Evolutionary conservation across 1,139 yeast species (phyloP).

Genomic region (Yamadazyma jaroonii): DNA sequence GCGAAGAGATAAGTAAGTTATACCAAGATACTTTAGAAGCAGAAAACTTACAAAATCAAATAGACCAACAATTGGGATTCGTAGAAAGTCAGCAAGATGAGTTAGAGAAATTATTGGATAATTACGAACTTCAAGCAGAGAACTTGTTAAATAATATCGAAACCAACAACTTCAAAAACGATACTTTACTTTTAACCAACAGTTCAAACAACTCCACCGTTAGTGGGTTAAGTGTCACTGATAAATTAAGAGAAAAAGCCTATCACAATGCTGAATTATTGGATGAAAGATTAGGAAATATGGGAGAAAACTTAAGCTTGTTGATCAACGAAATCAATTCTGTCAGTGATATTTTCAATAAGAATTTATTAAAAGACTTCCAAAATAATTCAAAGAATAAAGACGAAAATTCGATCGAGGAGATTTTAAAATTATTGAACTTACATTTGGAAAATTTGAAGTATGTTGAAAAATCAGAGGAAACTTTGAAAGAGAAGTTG

Average conservation of each 20-base stretch:
- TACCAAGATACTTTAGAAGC: constrained; percentile 79
- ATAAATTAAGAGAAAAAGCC: constrained; percentile 87
- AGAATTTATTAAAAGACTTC: constrained; percentile 38
- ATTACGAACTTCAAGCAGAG: constrained; percentile 85
- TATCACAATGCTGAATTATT: constrained; percentile 83
- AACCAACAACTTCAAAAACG: constrained; percentile 13
- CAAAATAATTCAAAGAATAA: constrained; percentile 16
- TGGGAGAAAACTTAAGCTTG: constrained; percentile 73
- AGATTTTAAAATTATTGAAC: constrained; percentile 77
- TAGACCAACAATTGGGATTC: constrained; percentile 83
- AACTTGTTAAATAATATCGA: constrained; percentile 47
- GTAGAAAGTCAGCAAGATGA: constrained; percentile 93
- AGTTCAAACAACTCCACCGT: constrained; percentile 7
- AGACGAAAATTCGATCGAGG: constrained; percentile 52
- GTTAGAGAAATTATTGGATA: constrained; percentile 74
- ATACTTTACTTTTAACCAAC: constrained; percentile 10
- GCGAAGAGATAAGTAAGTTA: constrained; percentile 76
- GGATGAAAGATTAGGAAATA: constrained; percentile 74
- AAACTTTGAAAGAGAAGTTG: constrained; percentile 64
- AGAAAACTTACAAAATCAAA: constrained; percentile 78
- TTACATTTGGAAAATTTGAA: constrained; percentile 87
- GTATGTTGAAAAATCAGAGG: constrained; percentile 78
- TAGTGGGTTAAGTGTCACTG: constrained; percentile 46
- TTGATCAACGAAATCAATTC: constrained; percentile 83
- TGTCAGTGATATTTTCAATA: constrained; percentile 79